Evolutionary conservation across 2,329 filamentous ascomycete species (phyloP).

Genomic region (Paramyrothecium sp.): DNA sequence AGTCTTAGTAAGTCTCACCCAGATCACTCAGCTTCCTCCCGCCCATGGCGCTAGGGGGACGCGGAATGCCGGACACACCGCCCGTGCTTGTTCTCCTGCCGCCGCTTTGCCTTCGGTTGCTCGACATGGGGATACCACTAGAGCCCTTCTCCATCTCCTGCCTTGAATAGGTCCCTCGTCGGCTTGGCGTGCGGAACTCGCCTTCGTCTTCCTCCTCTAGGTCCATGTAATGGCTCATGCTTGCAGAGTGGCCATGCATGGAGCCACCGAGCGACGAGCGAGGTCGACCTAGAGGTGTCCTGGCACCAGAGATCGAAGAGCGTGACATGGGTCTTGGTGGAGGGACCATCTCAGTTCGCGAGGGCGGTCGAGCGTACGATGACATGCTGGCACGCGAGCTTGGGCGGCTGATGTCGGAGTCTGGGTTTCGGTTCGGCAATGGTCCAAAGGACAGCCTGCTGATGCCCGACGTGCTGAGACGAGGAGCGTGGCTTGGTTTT

Average conservation of each 20-base stretch:
- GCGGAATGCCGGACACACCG: conserved; percentile 13
- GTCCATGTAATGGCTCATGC: conserved; percentile 52
- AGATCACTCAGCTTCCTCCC: conserved; percentile 45
- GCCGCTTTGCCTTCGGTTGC: conserved; percentile 41
- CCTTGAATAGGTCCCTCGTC: conserved; percentile 52
- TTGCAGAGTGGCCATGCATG: conserved; percentile 56
- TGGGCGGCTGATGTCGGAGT: conserved; percentile 53
- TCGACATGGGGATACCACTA: conserved; percentile 45
- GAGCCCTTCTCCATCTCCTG: conserved; percentile 39
- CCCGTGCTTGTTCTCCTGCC: conserved; percentile 41
- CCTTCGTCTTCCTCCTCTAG: conserved; percentile 40
- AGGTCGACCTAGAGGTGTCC: conserved; percentile 68
- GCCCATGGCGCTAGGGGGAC: conserved; percentile 29
- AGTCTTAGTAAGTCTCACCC: conserved; percentile 51
- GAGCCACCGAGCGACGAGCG: conserved; percentile 70
- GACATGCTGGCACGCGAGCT: conserved; percentile 69
- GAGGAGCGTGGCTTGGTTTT: conserved; percentile 50
- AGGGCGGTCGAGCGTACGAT: conserved; percentile 52
- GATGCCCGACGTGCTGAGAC: conserved; percentile 61
- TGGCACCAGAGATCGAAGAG: conserved; percentile 56
- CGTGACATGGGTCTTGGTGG: conserved; percentile 64
- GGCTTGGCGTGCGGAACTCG: conserved; percentile 50
- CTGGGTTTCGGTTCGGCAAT: conserved; percentile 54
- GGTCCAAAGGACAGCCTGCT: conserved; percentile 64
- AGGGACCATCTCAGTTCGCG: conserved; percentile 51